Conservation (phyloP, 1,284 basidiomycete genomes). For the Megacollybia platyphylla region DNA sequence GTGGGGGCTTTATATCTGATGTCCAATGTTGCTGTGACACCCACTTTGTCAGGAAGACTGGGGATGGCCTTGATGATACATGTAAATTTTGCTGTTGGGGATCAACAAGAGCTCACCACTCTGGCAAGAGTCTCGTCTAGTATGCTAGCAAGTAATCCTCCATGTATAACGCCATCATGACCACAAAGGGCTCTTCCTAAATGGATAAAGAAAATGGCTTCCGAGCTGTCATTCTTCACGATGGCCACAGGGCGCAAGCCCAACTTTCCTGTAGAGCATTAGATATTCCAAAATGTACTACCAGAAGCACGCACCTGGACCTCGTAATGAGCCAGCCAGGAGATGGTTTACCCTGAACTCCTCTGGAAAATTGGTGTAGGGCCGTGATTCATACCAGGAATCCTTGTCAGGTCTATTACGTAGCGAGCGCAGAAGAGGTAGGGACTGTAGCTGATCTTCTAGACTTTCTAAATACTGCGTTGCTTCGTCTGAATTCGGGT, state of each 20-base stretch:
- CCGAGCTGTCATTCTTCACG: constrained; percentile 62
- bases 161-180: constrained; percentile 90
- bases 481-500: constrained; percentile 51
- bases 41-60: constrained; percentile 80
- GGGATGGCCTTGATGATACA: constrained; percentile 51
- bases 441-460: constrained; percentile 56
- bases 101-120: constrained; percentile 39
- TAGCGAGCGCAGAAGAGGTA: constrained; percentile 39
- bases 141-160: constrained; percentile 83
- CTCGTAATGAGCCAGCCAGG: constrained; percentile 74
- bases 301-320: constrained; percentile 39
- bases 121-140: constrained; percentile 81
- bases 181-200: constrained; percentile 81
- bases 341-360: constrained; percentile 68
- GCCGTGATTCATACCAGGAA: constrained; percentile 70
- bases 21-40: constrained; percentile 80
- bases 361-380: constrained; percentile 60
- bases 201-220: constrained; percentile 64
- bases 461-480: constrained; percentile 45
- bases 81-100: too few species aligned
- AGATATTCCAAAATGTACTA: too few species aligned
- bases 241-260: constrained; percentile 70
- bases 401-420: constrained; percentile 37
- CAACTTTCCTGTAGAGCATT: constrained; percentile 28
- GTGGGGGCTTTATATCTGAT: constrained; percentile 75